Percentiles rank a stretch among this genome's conserved stretches.
Conservation (phyloP, 352 stramenopile species). For the Phytophthora foliorum region DNA sequence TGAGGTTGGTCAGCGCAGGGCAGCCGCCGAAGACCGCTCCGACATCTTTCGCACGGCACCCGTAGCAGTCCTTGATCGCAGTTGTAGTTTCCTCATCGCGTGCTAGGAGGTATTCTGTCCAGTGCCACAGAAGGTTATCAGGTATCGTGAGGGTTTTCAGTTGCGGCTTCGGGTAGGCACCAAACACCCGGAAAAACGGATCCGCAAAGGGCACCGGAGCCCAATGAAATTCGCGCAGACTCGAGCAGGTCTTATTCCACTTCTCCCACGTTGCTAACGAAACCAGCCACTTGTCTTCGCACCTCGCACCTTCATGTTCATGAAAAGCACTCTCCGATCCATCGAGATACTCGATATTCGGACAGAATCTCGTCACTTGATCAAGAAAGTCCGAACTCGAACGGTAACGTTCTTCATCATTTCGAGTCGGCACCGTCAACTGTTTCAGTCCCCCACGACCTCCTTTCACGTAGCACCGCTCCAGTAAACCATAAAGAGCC, state of each 20-base stretch:
- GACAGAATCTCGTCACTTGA: constrained; percentile 32
- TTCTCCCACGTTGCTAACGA: constrained; percentile 33
- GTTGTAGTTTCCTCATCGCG: constrained; percentile 9
- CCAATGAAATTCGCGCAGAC: constrained; percentile 39
- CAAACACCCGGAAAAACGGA: constrained; percentile 44
- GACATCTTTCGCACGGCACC: constrained; percentile 24
- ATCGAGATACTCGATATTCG: constrained; percentile 38
- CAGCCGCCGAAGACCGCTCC: constrained; percentile 28
- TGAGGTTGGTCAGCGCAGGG: constrained; percentile 34
- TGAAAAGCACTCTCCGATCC: constrained; percentile 17
- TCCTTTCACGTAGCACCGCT: constrained; percentile 23
- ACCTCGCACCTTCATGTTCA: constrained; percentile 31
- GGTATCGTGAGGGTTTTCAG: constrained; percentile 27
- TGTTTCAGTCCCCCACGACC: constrained; percentile 28
- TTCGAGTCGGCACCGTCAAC: constrained; percentile 32
- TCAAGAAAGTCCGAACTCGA: constrained; percentile 33
- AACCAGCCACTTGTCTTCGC: constrained; percentile 39
- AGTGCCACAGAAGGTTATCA: constrained; percentile 48
- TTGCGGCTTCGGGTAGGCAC: constrained; percentile 37
- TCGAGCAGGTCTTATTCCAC: constrained; percentile 34
- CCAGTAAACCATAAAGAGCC: constrained; percentile 28
- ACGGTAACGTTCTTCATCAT: constrained; percentile 11
- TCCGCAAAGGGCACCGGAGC: constrained; percentile 37
- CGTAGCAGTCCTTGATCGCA: constrained; percentile 13
- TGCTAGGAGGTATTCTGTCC: constrained; percentile 32